Percentiles rank a stretch among this genome's conserved stretches.
These are phyloP conservation scores for Trichosporon coremiiforme DNA, from an alignment of 1,284 basidiomycete genomes.

Conservation along the genomic window DNA sequence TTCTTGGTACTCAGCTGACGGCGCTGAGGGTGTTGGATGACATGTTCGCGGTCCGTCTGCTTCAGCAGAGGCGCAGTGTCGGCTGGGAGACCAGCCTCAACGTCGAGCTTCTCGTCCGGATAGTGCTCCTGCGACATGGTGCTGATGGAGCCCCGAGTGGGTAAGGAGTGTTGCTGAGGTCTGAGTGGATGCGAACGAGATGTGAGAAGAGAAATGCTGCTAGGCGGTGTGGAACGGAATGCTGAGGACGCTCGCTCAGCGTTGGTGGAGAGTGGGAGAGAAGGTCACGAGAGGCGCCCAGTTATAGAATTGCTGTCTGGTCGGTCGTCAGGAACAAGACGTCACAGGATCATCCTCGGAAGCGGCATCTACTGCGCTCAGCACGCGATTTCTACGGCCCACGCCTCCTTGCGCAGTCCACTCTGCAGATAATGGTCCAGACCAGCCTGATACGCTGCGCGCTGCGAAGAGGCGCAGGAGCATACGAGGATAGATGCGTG, in stretches of 20 bases:
- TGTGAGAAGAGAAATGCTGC: background rate
- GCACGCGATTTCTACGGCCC: background rate
- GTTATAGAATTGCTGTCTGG: background rate
- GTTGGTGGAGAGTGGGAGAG: background rate
- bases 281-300: background rate
- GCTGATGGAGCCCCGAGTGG: slow-evolving; percentile 7
- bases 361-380: background rate
- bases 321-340: slow-evolving; percentile 3
- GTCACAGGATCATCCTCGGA: background rate
- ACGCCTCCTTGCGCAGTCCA: background rate
- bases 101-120: slow-evolving; percentile 5
- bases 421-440: background rate
- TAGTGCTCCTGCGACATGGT: slow-evolving; percentile 4
- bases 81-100: background rate
- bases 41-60: background rate
- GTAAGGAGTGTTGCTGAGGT: background rate
- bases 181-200: background rate
- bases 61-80: background rate
- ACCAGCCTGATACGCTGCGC: background rate
- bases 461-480: background rate
- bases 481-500: background rate
- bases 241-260: background rate
- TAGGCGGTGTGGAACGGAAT: background rate
- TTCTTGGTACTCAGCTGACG: background rate
- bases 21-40: background rate